phyloP scores from a whole-genome alignment of 345 rosid species.

The Eucalyptus tenuipes region DNA sequence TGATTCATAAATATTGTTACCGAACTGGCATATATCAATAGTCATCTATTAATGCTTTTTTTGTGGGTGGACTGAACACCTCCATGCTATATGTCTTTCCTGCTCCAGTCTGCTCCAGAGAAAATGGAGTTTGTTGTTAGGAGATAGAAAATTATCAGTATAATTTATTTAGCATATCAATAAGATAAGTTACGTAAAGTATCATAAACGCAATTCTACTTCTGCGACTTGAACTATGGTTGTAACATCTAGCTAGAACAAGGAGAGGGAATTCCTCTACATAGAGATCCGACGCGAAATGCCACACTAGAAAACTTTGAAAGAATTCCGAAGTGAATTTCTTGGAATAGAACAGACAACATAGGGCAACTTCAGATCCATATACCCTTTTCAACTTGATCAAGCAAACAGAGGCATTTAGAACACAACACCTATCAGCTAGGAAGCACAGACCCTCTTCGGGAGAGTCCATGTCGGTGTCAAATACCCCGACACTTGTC shows the following conservation, averaged over 20 bases:
- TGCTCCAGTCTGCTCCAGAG: conserved; percentile 71
- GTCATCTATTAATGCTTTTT: not conserved
- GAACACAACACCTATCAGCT: too few species aligned
- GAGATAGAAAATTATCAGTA: not conserved
- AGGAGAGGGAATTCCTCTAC: not conserved
- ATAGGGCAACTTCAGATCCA: not conserved
- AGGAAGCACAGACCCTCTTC: too few species aligned
- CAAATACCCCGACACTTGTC: too few species aligned
- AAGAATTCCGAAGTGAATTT: not conserved
- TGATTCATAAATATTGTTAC: not conserved
- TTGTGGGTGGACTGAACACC: conserved; percentile 15
- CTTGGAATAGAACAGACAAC: not conserved
- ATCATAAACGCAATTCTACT: not conserved
- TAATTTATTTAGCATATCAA: not conserved
- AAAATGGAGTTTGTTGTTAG: not conserved
- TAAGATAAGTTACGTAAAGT: not conserved
- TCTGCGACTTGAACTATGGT: not conserved
- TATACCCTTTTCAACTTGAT: not conserved
- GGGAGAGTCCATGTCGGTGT: too few species aligned
- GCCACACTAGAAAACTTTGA: not conserved
- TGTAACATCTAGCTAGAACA: not conserved
- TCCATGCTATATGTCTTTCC: conserved; percentile 89
- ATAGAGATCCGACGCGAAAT: not conserved
- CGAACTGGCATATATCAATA: not conserved
- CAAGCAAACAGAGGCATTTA: not conserved